Evolutionary conservation across 2,329 filamentous ascomycete genomes (phyloP), one percentile per base, ranked within the genome.

Genomic region (Cladobotryum protrusum): DNA sequence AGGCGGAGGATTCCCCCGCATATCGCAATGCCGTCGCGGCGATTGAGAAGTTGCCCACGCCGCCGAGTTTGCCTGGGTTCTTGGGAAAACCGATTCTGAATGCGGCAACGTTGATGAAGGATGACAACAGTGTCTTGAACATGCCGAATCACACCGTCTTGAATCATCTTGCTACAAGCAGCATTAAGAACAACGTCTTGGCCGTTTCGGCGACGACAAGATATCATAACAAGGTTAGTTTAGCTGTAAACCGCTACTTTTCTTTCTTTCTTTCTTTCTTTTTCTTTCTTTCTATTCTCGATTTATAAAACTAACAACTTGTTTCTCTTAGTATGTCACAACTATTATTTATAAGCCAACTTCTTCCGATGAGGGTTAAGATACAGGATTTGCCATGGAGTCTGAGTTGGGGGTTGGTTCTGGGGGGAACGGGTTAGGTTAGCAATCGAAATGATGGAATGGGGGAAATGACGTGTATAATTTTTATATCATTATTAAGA

Each of bases 311-410:
- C 24, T 29, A 52, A 29, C 33, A 13, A 6, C 20, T 11, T 47
- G 35, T 18, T 4, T 32, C 5, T 11, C 24, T 3, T 60, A 96
- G 92, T 97, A 97, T 70, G 87, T 97, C 34, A 97, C 92, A 4
- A 96, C 91, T 2, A 95, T 97, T 65, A 86, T 97, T 75, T 97
- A 97, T 73, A 97, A 96, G 74, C 90, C 89, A 15, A 89, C 90
- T 11, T 75, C 75, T 5, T 67, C 71, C n/a, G 78, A 81, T 55
- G 73, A 79, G 47, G 62, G 65, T 42, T 68, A 44, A 62, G 47
- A 17, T 24, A 5, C 18, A 35, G 8, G 17, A 12, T 37, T n/a
- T 37, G 12, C 2, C 35, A 37, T 12, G 35, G 35, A 29, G 24
- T 29, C 6, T 9, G 11, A 29, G 24, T 29, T 8, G 11, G 24